phyloP scores from a whole-genome alignment of 1,284 basidiomycete species.

The Vanrija sp. region DNA sequence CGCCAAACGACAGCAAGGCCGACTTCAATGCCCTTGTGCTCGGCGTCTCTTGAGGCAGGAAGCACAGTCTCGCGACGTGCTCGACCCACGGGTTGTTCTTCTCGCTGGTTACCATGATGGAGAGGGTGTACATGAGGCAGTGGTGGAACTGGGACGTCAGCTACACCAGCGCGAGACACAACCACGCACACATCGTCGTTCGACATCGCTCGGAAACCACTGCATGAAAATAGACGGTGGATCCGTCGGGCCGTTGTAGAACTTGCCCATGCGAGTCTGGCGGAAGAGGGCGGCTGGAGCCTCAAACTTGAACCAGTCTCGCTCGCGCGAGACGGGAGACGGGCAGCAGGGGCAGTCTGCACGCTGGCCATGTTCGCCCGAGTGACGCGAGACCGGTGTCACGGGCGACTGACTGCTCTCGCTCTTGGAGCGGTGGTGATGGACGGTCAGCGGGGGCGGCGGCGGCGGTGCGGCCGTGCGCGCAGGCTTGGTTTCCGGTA shows the following conservation, averaged over 20 bases:
- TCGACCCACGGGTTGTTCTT: conserved; percentile 33
- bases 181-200: conserved; percentile 27
- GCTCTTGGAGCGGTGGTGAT: neutral
- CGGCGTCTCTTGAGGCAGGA: conserved; percentile 17
- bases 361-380: neutral
- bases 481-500: neutral
- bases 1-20: conserved; percentile 29
- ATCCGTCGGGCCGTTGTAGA: conserved; percentile 22
- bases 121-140: conserved; percentile 39
- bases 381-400: neutral
- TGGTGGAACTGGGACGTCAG: conserved; percentile 34
- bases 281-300: conserved; percentile 28
- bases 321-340: too few species aligned
- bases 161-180: too few species aligned
- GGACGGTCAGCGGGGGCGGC: neutral
- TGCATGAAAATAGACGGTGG: conserved; percentile 27
- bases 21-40: conserved; percentile 21
- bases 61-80: conserved; percentile 28
- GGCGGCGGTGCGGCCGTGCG: neutral
- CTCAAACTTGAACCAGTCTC: conserved; percentile 14
- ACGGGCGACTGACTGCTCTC: conserved; percentile 8
- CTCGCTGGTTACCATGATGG: conserved; percentile 33
- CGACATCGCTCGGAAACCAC: conserved; percentile 26
- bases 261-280: conserved; percentile 31
- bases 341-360: too few species aligned